Conservation (phyloP, 306 rosid species). For the Cucumis sativus region Cucumber_9930_V3 NC_026658.2:3290501-3291000, state of each 20-base stretch:
- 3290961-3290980: not conserved
- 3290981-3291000: not conserved
- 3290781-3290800: constrained; percentile 95
- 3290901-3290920: not conserved
- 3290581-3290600: not conserved
- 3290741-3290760: not conserved
- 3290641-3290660: not conserved
- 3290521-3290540: too few relatives aligned
- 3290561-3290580: not conserved
- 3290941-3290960: not conserved
- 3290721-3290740: not conserved
- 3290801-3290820: constrained; percentile 93
- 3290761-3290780: constrained; percentile 12
- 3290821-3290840: constrained; percentile 53
- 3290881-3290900: not conserved
- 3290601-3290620: not conserved
- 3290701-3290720: too few relatives aligned
- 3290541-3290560: not conserved
- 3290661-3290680: too few relatives aligned
- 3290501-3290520: too few relatives aligned
- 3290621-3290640: not conserved
- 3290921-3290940: not conserved
- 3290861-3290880: not conserved
- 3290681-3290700: too few relatives aligned
- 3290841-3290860: not conserved